Evolutionary conservation across 2,329 filamentous ascomycete species (phyloP), one percentile per base, ranked within the genome.

Genomic region (Rhynchosporium agropyri): DNA sequence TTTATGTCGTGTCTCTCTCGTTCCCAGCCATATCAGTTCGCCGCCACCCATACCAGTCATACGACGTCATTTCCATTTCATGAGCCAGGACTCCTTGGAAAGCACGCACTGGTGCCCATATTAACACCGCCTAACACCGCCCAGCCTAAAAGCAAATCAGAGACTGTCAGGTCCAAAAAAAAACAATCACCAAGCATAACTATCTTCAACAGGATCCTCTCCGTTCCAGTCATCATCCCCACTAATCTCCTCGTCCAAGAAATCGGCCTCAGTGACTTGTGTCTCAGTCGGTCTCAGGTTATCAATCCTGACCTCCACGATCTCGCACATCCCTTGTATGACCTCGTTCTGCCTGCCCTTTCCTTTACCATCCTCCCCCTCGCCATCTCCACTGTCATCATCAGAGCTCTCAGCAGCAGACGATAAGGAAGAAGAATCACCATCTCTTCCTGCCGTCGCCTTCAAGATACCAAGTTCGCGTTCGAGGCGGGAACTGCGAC

Each of bases 301-400:
- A 75, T 93, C 90, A 68, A 93, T 87, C 50, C 85, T 79, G 49
- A 93, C 82, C 64, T 89, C 84, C 20, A 93, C 89, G 5, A 86
- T 80, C 46, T 87, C 81, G 71, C 90, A 94, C 67, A 88, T 80
- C 1, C 89, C 89, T 65, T 93, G 90, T 31, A 88, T 76, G 62
- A 81, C 38, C 31, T 78, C 75, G 13, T 75, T 74, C 20, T 50
- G 74, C 74, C n/a, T 78, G 4, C 36, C 56, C 31, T 66, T 67
- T 5, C 0, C 5, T 3, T 33, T 53, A 49, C 65, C 6, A 9
- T 58, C 60, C 2, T 67, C 58, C n/a, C 61, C 61, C n/a, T 46
- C 45, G 38, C 68, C 63, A n/a, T 68, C 62, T 26, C 63, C 63
- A 1, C 57, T 61, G 33, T 68, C 64, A n/a, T 68, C 62, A 26